Evolutionary conservation across 2,329 filamentous ascomycete genomes (phyloP).

Genomic region (Dactylella cylindrospora): DNA sequence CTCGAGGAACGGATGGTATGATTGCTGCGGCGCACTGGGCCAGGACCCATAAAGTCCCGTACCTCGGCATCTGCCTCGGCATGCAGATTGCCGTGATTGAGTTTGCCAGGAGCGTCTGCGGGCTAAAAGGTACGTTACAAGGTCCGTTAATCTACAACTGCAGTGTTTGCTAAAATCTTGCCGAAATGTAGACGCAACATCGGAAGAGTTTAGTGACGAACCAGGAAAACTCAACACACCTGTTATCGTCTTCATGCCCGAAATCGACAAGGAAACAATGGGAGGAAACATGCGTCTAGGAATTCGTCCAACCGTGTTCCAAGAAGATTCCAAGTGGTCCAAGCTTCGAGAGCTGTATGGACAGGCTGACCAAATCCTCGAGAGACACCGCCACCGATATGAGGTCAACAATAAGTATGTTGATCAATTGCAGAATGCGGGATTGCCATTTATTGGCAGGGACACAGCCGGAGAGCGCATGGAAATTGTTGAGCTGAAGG

Average conservation of each 20-base stretch:
- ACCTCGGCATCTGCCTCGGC: slow-evolving; percentile 85
- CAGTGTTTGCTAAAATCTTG: background rate
- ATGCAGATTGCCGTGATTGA: slow-evolving; percentile 94
- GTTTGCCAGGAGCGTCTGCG: slow-evolving; percentile 74
- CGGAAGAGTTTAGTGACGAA: slow-evolving; percentile 61
- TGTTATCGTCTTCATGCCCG: slow-evolving; percentile 89
- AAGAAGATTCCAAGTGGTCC: slow-evolving; percentile 73
- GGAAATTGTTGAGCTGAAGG: slow-evolving; percentile 78
- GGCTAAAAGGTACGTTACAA: slow-evolving; percentile 55
- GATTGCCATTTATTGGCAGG: slow-evolving; percentile 75
- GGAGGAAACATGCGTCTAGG: slow-evolving; percentile 88
- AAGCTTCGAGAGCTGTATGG: slow-evolving; percentile 75
- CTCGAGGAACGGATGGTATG: slow-evolving; percentile 85
- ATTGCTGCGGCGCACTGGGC: slow-evolving; percentile 84
- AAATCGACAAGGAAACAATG: slow-evolving; percentile 72
- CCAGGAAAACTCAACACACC: slow-evolving; percentile 60
- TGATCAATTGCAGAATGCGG: slow-evolving; percentile 66
- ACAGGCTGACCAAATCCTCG: slow-evolving; percentile 59
- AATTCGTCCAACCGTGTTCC: slow-evolving; percentile 72
- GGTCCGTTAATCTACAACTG: background rate
- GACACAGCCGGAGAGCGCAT: slow-evolving; percentile 76
- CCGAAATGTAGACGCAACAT: slow-evolving; percentile 54
- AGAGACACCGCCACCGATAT: slow-evolving; percentile 85
- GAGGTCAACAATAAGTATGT: slow-evolving; percentile 84
- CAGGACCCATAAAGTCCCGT: slow-evolving; percentile 75